Evolutionary conservation across 2,329 filamentous ascomycete genomes (phyloP).

Genomic region (Ustilaginoidea virens): DNA sequence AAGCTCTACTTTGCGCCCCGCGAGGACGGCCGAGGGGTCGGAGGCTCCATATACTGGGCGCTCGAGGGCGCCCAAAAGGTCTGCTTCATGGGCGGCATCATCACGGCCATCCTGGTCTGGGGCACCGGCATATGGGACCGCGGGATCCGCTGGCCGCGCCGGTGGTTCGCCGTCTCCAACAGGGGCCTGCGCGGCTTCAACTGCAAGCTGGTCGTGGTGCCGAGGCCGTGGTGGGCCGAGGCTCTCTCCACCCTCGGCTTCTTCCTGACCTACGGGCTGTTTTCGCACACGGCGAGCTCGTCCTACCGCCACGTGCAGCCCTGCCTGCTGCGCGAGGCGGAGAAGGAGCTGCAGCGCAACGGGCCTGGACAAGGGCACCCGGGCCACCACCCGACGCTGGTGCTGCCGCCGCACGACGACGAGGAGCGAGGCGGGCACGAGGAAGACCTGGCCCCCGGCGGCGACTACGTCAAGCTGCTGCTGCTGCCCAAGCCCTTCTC

Average conservation of each 20-base stretch:
- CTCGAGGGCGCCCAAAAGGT: conserved; percentile 83
- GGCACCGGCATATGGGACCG: conserved; percentile 93
- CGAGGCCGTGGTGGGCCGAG: conserved; percentile 70
- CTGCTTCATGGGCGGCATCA: conserved; percentile 77
- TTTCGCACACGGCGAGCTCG: conserved; percentile 51
- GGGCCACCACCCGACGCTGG: conserved; percentile 27
- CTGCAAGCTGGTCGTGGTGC: conserved; percentile 84
- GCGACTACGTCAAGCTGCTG: conserved; percentile 81
- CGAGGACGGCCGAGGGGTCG: conserved; percentile 81
- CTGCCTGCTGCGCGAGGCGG: conserved; percentile 39
- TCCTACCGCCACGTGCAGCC: conserved; percentile 68
- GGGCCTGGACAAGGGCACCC: conserved; percentile 22
- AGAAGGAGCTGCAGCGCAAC: conserved; percentile 38
- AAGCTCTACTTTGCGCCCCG: conserved; percentile 89
- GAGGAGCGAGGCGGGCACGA: conserved; percentile 57
- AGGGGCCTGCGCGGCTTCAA: conserved; percentile 85
- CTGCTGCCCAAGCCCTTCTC: conserved; percentile 91
- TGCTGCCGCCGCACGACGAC: conserved; percentile 34
- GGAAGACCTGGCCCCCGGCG: conserved; percentile 79
- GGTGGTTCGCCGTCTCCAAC: conserved; percentile 83
- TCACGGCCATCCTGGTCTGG: conserved; percentile 80
- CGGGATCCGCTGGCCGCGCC: conserved; percentile 82
- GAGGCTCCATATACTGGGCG: conserved; percentile 92
- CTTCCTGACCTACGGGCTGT: conserved; percentile 60
- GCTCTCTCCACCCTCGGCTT: conserved; percentile 57